Conservation (phyloP, 148 eudicot genomes). For the Persicaria maculosa region DNA sequence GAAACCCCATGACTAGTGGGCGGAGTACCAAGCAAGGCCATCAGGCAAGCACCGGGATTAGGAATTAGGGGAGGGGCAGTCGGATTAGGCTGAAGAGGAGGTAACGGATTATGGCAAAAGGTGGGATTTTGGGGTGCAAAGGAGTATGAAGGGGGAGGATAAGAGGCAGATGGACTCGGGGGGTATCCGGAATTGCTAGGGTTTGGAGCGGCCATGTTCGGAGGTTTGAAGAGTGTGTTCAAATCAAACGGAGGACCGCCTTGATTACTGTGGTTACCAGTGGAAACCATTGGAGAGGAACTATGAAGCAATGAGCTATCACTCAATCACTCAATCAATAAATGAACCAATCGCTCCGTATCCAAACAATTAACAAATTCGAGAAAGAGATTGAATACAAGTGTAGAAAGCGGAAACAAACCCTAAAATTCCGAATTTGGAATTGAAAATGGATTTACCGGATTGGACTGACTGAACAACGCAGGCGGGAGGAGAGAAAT, state of each 20-base stretch:
- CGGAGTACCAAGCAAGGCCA: constrained; percentile 62
- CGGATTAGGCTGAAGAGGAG: constrained; percentile 31
- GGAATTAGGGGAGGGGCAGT: constrained; percentile 15
- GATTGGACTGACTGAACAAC: too few species aligned
- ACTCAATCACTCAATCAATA: not conserved
- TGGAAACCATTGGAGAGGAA: not conserved
- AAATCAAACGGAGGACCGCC: constrained; percentile 27
- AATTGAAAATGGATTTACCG: too few species aligned
- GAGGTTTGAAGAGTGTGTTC: constrained; percentile 33
- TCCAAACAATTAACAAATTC: too few species aligned
- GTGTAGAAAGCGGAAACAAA: too few species aligned
- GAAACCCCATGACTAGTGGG: constrained; percentile 15
- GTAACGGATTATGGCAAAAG: not conserved
- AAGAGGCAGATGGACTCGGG: constrained; percentile 11
- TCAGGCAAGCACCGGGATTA: constrained; percentile 33
- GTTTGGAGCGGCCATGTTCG: constrained; percentile 19
- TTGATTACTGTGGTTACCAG: not conserved
- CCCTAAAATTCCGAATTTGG: too few species aligned
- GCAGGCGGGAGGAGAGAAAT: too few species aligned
- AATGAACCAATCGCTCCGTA: too few species aligned
- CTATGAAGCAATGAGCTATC: too few species aligned
- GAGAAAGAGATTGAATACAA: too few species aligned
- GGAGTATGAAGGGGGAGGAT: constrained; percentile 38
- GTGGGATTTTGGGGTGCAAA: constrained; percentile 23
- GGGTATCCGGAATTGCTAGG: constrained; percentile 21